Evolutionary conservation across 2,329 filamentous ascomycete species (phyloP).

Genomic region (Penicillium occitanis): DNA sequence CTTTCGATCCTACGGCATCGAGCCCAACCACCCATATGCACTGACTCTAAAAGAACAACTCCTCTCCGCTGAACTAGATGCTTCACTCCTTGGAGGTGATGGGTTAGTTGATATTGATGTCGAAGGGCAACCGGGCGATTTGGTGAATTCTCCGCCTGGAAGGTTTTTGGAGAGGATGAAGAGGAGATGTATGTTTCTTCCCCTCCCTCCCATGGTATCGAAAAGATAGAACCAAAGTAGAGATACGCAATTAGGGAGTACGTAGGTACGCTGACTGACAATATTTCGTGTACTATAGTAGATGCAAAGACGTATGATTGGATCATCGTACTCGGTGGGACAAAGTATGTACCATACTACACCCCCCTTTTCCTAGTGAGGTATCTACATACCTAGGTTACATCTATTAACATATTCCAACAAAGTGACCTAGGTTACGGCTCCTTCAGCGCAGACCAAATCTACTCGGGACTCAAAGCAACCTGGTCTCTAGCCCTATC

Average conservation of each 20-base stretch:
- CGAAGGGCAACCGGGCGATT: constrained; percentile 55
- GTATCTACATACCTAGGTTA: not conserved
- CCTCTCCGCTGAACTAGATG: constrained; percentile 34
- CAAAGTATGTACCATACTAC: constrained; percentile 45
- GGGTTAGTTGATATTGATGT: constrained; percentile 44
- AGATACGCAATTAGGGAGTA: too few relatives aligned
- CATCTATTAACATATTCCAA: not conserved
- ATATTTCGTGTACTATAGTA: constrained; percentile 12
- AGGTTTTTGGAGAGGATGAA: constrained; percentile 35
- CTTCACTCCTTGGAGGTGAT: constrained; percentile 19
- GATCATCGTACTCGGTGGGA: constrained; percentile 64
- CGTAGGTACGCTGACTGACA: not conserved
- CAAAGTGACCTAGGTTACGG: constrained; percentile 51
- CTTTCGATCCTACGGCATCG: constrained; percentile 46
- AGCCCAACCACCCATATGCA: constrained; percentile 55
- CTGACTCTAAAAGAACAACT: constrained; percentile 49
- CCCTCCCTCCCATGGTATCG: not conserved
- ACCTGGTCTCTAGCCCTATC: constrained; percentile 54
- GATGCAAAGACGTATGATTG: constrained; percentile 52
- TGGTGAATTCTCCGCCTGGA: constrained; percentile 40
- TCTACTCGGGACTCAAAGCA: constrained; percentile 52
- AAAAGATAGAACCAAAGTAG: not conserved
- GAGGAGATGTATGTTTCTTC: constrained; percentile 24
- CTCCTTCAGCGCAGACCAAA: constrained; percentile 36
- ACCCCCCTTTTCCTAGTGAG: not conserved